Conservation (phyloP, 352 stramenopile genomes). For the Halophytophthora polymorphica region DNA sequence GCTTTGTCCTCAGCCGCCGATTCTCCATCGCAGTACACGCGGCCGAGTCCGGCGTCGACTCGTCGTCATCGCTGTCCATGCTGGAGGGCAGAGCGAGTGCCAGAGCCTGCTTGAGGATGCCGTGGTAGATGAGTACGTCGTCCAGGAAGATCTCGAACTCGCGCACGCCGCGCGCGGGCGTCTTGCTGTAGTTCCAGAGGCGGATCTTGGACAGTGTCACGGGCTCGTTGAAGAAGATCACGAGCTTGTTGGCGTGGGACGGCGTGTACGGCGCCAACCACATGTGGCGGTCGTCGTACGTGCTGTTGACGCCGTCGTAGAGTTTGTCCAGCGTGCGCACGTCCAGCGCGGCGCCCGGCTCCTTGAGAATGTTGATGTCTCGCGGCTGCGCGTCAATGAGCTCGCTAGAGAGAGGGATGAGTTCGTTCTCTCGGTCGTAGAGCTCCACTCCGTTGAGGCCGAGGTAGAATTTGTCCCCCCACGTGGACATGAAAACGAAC, state of each 20-base stretch:
- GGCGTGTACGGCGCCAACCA: constrained; percentile 71
- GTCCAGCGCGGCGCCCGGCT: constrained; percentile 49
- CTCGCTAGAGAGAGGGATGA: constrained; percentile 36
- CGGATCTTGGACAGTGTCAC: constrained; percentile 75
- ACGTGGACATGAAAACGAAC: constrained; percentile 73
- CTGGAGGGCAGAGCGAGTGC: constrained; percentile 22
- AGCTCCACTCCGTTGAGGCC: constrained; percentile 81
- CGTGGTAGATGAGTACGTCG: constrained; percentile 78
- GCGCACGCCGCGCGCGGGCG: constrained; percentile 60
- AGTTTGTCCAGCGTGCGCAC: constrained; percentile 76
- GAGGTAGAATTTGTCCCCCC: constrained; percentile 76
- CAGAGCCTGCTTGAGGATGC: constrained; percentile 41
- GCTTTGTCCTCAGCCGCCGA: constrained; percentile 33
- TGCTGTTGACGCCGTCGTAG: constrained; percentile 70
- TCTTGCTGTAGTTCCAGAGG: constrained; percentile 90
- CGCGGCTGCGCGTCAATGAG: constrained; percentile 67
- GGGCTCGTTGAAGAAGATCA: constrained; percentile 77
- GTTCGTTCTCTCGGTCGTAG: constrained; percentile 49
- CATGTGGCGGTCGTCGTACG: constrained; percentile 75
- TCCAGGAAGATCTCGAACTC: constrained; percentile 86
- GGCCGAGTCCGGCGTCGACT: neutral
- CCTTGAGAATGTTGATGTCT: constrained; percentile 84
- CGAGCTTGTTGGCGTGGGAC: constrained; percentile 61
- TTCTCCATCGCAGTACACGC: constrained; percentile 27
- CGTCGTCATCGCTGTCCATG: constrained; percentile 15